Evolutionary conservation across 177 flowering plant genomes (phyloP).

Genomic region (Telopea speciosissima): DNA sequence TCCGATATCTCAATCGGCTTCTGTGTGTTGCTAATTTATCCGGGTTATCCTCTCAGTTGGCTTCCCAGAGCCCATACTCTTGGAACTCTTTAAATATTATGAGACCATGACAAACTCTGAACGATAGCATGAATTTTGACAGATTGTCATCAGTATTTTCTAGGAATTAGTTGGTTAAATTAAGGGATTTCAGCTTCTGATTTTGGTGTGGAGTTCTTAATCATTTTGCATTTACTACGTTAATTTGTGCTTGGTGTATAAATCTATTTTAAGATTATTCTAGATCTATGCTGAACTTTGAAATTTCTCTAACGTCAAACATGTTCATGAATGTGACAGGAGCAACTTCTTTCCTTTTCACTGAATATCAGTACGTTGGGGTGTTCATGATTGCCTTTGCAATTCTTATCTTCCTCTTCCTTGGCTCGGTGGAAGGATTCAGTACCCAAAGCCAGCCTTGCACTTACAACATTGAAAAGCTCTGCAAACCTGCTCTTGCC

Average conservation of each 20-base stretch:
- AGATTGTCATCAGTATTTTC: not conserved
- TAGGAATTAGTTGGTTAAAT: not conserved
- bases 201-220: not conserved
- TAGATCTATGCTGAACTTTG: not conserved
- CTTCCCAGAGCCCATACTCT: too few relatives aligned
- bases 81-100: too few relatives aligned
- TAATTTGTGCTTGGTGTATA: not conserved
- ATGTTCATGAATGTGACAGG: conserved; percentile 34
- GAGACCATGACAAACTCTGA: too few relatives aligned
- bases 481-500: conserved; percentile 84
- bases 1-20: too few relatives aligned
- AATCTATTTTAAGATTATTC: not conserved
- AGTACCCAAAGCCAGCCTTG: conserved; percentile 63
- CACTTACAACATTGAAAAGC: conserved; percentile 41
- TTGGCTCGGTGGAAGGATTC: conserved; percentile 85
- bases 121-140: not conserved
- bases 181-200: not conserved
- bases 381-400: conserved; percentile 82
- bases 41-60: too few relatives aligned
- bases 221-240: not conserved
- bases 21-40: too few relatives aligned
- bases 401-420: conserved; percentile 69
- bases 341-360: conserved; percentile 80
- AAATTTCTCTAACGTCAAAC: conserved; percentile 7
- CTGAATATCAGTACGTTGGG: conserved; percentile 78